These are phyloP conservation scores for Termitomyces heimii DNA, from an alignment of 768 basidiomycete genomes.

Conservation along the genomic window DNA sequence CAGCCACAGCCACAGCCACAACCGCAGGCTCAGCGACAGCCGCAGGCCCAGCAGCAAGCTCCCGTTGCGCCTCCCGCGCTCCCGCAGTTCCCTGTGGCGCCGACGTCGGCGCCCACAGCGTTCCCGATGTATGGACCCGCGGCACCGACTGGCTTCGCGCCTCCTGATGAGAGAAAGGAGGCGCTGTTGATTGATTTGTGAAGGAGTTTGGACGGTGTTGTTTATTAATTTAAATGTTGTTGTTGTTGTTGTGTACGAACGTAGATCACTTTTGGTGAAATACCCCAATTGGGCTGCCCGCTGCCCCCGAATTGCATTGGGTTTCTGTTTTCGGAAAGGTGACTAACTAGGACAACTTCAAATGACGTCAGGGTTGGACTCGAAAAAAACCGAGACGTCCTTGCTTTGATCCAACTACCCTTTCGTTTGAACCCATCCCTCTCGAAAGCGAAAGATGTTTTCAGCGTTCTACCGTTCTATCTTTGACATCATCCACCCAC, in stretches of 20 bases:
- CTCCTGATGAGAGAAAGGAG: slow-evolving; percentile 64
- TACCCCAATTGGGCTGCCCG: too few species aligned
- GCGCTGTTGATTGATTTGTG: slow-evolving; percentile 50
- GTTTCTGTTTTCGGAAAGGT: neutral
- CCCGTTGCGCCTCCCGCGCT: slow-evolving; percentile 26
- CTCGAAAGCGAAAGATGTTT: too few species aligned
- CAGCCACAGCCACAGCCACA: slow-evolving; percentile 23
- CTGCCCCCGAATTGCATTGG: neutral
- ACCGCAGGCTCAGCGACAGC: too few species aligned
- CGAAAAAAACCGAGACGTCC: too few species aligned
- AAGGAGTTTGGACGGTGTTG: too few species aligned
- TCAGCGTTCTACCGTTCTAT: too few species aligned
- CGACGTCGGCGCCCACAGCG: slow-evolving; percentile 51
- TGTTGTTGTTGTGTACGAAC: neutral
- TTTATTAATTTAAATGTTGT: too few species aligned
- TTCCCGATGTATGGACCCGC: slow-evolving; percentile 47
- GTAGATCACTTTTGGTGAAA: neutral
- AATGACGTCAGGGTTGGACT: too few species aligned
- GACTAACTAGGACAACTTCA: too few species aligned
- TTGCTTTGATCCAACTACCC: too few species aligned
- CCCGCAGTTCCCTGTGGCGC: slow-evolving; percentile 61
- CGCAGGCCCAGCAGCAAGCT: slow-evolving; percentile 23
- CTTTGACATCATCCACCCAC: too few species aligned
- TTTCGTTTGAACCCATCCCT: too few species aligned
- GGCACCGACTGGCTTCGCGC: slow-evolving; percentile 39